phyloP scores from a whole-genome alignment of 192 early-diverging fungal species.

The Neocallimastix lanati region DNA sequence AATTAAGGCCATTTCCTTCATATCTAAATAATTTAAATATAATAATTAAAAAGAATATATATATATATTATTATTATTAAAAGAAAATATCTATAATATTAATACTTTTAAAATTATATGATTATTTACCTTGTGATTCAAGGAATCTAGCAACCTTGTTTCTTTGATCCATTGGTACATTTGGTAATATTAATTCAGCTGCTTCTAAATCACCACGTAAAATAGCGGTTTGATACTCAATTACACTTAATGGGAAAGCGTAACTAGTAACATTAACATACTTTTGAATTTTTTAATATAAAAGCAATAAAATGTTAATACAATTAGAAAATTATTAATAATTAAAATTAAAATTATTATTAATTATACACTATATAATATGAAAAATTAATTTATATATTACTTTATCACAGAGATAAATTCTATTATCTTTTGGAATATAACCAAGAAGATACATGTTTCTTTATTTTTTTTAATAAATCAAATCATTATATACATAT shows the following conservation, averaged over 20 bases:
- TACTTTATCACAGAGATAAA: constrained; percentile 81
- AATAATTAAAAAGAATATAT: no score
- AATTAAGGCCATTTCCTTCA: constrained; percentile 79
- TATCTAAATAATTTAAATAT: constrained; percentile 19
- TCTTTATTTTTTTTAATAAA: no score
- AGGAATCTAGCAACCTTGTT: constrained; percentile 88
- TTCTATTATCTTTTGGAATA: constrained; percentile 77
- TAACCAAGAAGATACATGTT: constrained; percentile 87
- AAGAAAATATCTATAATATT: no score
- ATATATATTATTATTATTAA: no score
- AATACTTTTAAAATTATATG: no score
- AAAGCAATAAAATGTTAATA: no score
- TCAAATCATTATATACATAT: no score
- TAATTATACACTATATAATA: no score
- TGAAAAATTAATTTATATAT: no score
- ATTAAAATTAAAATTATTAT: no score
- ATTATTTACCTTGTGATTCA: constrained; percentile 57
- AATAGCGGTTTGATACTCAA: constrained; percentile 97
- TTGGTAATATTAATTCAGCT: constrained; percentile 62
- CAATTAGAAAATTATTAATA: not conserved
- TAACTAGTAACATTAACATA: constrained; percentile 80
- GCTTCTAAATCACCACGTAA: constrained; percentile 78
- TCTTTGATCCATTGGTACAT: constrained; percentile 70
- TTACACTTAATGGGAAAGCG: constrained; percentile 73
- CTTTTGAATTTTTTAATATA: no score